Conservation (phyloP, 202 grass and related monocot genomes). For the Sporobolus alterniflorus region DNA sequence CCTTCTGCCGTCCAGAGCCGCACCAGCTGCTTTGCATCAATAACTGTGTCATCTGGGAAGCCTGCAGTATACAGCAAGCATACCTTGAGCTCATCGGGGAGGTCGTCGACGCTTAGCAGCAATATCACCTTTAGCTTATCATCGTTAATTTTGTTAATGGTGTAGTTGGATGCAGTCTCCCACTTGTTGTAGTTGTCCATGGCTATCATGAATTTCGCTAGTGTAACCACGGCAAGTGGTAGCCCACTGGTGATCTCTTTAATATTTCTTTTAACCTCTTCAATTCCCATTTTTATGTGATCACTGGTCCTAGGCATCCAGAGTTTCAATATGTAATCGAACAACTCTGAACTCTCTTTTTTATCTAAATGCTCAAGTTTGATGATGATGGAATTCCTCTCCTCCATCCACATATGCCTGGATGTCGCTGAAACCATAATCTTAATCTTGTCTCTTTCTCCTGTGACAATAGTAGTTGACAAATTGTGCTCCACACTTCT, state of each 20-base stretch:
- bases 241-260: neutral
- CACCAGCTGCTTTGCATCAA: neutral
- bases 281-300: too few relatives aligned
- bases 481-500: neutral
- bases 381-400: too few relatives aligned
- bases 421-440: neutral
- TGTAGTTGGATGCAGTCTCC: neutral
- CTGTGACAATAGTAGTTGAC: too few relatives aligned
- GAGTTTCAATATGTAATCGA: too few relatives aligned
- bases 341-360: too few relatives aligned
- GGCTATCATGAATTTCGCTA: neutral
- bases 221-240: neutral
- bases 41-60: neutral
- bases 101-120: constrained; percentile 4
- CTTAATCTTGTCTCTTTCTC: neutral
- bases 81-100: neutral
- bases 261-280: neutral
- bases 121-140: neutral
- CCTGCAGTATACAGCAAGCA: constrained; percentile 31
- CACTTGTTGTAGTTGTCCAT: constrained; percentile 12
- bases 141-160: neutral
- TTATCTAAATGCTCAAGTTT: too few relatives aligned
- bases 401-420: too few relatives aligned
- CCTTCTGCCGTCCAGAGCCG: constrained; percentile 33
- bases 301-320: too few relatives aligned